Evolutionary conservation across 495 filamentous ascomycete species (phyloP), one percentile per base, ranked within the genome.

Genomic region (Hypoxylon crocopeplum): DNA sequence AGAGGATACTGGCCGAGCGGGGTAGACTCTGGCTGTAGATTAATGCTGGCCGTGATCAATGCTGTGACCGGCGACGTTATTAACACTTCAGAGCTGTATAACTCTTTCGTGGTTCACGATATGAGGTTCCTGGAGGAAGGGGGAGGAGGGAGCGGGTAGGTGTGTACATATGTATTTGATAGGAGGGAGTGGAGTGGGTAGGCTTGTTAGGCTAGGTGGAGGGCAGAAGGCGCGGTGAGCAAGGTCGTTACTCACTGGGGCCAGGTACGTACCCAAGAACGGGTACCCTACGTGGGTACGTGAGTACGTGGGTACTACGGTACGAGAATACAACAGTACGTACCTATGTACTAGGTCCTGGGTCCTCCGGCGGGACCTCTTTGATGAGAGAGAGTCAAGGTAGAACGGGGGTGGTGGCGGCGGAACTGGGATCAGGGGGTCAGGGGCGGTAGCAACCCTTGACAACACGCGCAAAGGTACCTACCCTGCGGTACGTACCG

Each of bases 151-250:
- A 57, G 62, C 47, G 62, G 62, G 36, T 66, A 66, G 62, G 51
- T 66, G 62, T 66, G 61, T 60, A 67, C 61, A 59, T 61, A 70
- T 65, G 67, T 68, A 68, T 70, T 69, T 65, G 60, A 62, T 63
- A 62, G 51, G 64, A 65, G 60, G 50, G 64, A 62, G 66, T 53
- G 53, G 62, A 59, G 62, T 67, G 61, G 60, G 66, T 37, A 55
- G 44, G 48, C 30, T 67, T 57, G 60, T 62, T 37, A 55, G 44
- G 48, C 30, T 49, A 52, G 49, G 51, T 56, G 59, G 56, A 56
- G 52, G 57, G 56, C 44, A 57, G 59, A 70, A 65, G 64, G 57
- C 68, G 68, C 68, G 62, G 68, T 66, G 64, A 60, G 57, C 57
- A 59, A 67, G 61, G 54, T 33, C 45, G 45, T 56, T 51, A 20